phyloP scores from a whole-genome alignment of 1,284 basidiomycete genomes.

The Tilletia caries region DNA sequence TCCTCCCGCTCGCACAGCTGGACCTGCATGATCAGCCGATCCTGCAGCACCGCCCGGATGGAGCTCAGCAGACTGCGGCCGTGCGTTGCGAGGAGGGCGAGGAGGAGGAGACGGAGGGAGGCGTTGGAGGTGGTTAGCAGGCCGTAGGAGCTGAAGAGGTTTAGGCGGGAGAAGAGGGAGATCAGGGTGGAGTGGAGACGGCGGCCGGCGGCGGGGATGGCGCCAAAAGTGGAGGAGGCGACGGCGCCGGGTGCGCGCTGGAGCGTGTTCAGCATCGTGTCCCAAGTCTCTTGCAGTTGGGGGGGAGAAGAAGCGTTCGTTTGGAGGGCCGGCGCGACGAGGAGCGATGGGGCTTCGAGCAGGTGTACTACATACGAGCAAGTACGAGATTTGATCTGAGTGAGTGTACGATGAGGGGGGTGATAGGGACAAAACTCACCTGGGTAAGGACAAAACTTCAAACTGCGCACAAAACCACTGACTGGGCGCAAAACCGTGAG shows the following conservation, averaged over 20 bases:
- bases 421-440: too few relatives aligned
- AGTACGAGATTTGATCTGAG: too few relatives aligned
- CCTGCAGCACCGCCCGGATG: neutral
- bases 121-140: neutral
- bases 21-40: neutral
- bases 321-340: too few relatives aligned
- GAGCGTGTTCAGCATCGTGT: neutral
- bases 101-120: constrained; percentile 7
- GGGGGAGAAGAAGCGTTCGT: too few relatives aligned
- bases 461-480: too few relatives aligned
- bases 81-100: constrained; percentile 4
- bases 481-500: too few relatives aligned
- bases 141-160: neutral
- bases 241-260: neutral
- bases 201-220: too few relatives aligned
- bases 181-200: neutral
- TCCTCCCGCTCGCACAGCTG: neutral
- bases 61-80: neutral
- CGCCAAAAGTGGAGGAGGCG: too few relatives aligned
- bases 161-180: constrained; percentile 3
- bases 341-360: too few relatives aligned
- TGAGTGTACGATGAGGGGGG: too few relatives aligned
- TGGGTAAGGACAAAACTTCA: too few relatives aligned
- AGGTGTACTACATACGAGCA: too few relatives aligned
- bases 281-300: neutral